Evolutionary conservation across 352 stramenopile species (phyloP), one percentile per base, ranked within the genome.

Genomic region (Detonula confervacea): DNA sequence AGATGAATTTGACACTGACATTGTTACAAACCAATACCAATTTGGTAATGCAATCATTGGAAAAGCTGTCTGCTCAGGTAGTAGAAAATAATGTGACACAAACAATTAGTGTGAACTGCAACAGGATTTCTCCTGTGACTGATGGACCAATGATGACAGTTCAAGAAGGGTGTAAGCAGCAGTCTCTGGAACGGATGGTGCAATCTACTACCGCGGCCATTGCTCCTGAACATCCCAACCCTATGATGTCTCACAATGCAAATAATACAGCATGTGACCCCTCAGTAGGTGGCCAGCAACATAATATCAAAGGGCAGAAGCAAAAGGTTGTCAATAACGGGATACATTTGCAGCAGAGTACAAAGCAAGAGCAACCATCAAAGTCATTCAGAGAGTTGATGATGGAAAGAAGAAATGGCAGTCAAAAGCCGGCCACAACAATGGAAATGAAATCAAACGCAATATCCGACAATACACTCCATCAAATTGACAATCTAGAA

Each of bases 11-110:
- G 0, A 60, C 51, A n/a, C 35, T 60, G 22, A 62, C 54, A 12
- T 14, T 62, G 18, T 24, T 62, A 9, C 54, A 62, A 12, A 62
- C 54, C 25, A 25, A 62, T 62, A 16, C 9, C 11, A 22, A 44
- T 24, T 62, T 62, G 54, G 54, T 62, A 29, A 1, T 7, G 2
- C 18, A 44, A 12, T 46, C 27, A 14, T 62, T 62, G 54, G 54
- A 62, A 12, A 62, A 25, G 1, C 22, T 62, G 12, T 5, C 11
- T 20, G 14, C 24, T 1, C 25, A 44, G 8, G 51, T 35, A 12
- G 42, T 22, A 22, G 1, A 35, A 11, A 2, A 35, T 8, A 18
- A 39, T 60, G 42, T 16, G 20, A 20, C 42, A 18, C 2, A 4
- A 18, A 4, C 7, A 18, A 16, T 8, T 20, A 18, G 16, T 20